phyloP scores from a whole-genome alignment of 2,329 filamentous ascomycete species.

The Xylariaceae sp. region DNA sequence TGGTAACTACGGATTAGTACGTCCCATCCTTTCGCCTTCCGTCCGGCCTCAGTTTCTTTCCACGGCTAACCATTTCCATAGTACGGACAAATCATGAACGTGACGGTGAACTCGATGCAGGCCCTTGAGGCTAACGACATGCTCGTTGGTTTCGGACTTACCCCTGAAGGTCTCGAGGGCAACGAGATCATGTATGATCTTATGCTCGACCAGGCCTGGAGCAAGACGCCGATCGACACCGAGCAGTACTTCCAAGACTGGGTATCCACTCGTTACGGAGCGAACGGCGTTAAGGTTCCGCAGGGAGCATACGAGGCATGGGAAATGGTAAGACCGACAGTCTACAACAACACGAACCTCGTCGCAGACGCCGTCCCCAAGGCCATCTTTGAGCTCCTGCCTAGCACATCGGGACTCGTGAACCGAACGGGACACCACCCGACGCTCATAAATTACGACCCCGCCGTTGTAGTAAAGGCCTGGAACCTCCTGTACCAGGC shows the following conservation, averaged over 20 bases:
- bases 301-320: slow-evolving; percentile 14
- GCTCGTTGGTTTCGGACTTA: slow-evolving; percentile 18
- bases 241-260: slow-evolving; percentile 18
- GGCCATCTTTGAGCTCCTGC: slow-evolving; percentile 17
- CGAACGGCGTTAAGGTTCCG: slow-evolving; percentile 7
- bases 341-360: slow-evolving; percentile 21
- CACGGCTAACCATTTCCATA: slow-evolving; percentile 6
- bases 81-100: slow-evolving; percentile 21
- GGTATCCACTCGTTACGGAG: slow-evolving; percentile 15
- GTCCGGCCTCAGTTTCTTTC: not conserved
- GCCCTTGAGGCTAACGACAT: slow-evolving; percentile 11
- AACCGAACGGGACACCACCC: slow-evolving; percentile 20
- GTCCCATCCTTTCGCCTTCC: not conserved
- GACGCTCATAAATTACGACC: slow-evolving; percentile 19
- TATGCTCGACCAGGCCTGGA: slow-evolving; percentile 20
- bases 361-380: slow-evolving; percentile 18
- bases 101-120: slow-evolving; percentile 18
- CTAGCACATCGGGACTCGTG: slow-evolving; percentile 12
- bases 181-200: slow-evolving; percentile 22
- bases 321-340: slow-evolving; percentile 16
- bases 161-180: slow-evolving; percentile 18
- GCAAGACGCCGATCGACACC: slow-evolving; percentile 15
- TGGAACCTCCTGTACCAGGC: slow-evolving; percentile 17
- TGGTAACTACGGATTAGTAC: slow-evolving; percentile 19
- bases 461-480: slow-evolving; percentile 9